Base-by-base conservation (phyloP, 768 basidiomycete genomes). In the Pisolithus marmoratus region DNA sequence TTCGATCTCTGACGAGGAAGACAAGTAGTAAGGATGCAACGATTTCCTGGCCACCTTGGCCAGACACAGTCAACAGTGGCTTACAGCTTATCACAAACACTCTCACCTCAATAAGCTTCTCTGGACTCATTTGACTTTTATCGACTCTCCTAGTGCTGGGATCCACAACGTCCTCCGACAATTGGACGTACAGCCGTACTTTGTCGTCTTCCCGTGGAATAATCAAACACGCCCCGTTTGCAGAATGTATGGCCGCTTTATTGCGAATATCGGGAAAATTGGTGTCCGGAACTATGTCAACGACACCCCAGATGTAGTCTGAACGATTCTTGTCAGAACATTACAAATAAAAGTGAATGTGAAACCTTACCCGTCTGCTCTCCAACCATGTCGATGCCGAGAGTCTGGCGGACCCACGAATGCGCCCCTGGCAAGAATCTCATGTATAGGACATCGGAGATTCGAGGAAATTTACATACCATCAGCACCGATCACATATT, bases 231-330 rank as follows among this genome's bases (percentile, higher is more conserved):
- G 84, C 80, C 1, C 85, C 83, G 44, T 79, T 74, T 37, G 74
- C 73, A 0, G 86, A 88, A 63, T 90, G 87, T n/a, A 90, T 78
- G 0, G 71, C 81, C 45, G 72, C 71, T 56, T 73, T 75, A 51
- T 82, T 82, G 17, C 87, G 81, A 54, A 87, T 83, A 61, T 90
- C 87, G 0, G 88, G 88, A 53, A 90, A 87, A 61, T 89, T 72
- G 1, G 87, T 88, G n/a, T 82, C 76, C 0, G 84, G 83, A 23
- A 79, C 59, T 46, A 81, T 71, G n/a, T n/a, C n/a, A n/a, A n/a
- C n/a, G n/a, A n/a, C n/a, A n/a, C n/a, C n/a, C n/a, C n/a, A n/a
- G n/a, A 91, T 75, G 52, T 79, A 85, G 48, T 90, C 83, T 69
- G 22, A 22, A 34, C 8, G 3, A 7, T 52, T 49, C 31, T 3